A percentile compares a stretch with the other conserved stretches of the same genome.
phyloP scores from a whole-genome alignment of 2,329 filamentous ascomycete species.

The Cordyceps pruinosa region DNA sequence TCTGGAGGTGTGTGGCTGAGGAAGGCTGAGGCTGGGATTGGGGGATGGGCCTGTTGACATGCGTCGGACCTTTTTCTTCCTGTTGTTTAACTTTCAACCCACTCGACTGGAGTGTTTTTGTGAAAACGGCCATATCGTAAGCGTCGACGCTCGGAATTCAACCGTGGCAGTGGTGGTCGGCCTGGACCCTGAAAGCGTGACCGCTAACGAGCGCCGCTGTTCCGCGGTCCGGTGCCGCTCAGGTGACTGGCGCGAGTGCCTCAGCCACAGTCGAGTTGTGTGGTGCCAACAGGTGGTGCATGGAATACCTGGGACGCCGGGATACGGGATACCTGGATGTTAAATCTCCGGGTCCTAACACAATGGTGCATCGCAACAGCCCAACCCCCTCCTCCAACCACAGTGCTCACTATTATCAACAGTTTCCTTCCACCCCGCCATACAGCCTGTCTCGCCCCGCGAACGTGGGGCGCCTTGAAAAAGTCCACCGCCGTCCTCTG shows the following conservation, averaged over 20 bases:
- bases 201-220: conserved; percentile 3
- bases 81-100: no score
- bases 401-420: not conserved
- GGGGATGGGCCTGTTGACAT: not conserved
- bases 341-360: no score
- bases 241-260: no score
- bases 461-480: conserved; percentile 1
- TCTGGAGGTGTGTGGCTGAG: not conserved
- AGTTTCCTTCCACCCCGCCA: not conserved
- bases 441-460: conserved; percentile 1
- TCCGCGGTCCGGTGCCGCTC: conserved; percentile 8
- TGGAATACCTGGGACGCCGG: no score
- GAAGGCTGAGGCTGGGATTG: not conserved
- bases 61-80: not conserved
- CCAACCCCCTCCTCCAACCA: not conserved
- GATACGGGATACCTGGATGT: no score
- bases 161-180: no score
- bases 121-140: no score
- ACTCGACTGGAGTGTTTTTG: no score
- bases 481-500: not conserved
- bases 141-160: no score
- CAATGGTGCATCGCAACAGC: not conserved
- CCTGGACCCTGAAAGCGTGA: not conserved
- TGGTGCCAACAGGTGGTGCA: no score
- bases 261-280: no score